These are phyloP conservation scores for Calonectria montana DNA, from an alignment of 2,329 filamentous ascomycete species.

Conservation along the genomic window DNA sequence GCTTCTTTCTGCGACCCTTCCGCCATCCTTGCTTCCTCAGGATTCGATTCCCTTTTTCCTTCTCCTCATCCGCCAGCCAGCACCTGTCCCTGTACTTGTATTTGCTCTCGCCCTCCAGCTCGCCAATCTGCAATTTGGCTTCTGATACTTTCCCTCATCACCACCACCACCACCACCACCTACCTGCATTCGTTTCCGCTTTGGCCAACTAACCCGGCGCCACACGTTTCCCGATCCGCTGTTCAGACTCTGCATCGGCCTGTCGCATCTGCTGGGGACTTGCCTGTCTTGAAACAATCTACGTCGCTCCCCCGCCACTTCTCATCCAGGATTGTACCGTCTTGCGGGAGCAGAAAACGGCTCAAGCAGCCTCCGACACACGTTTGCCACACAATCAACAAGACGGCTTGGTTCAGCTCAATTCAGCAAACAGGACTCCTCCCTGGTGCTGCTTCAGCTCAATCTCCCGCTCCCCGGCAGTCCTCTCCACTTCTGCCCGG, in stretches of 20 bases:
- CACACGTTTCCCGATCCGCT: background rate
- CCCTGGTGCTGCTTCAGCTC: background rate
- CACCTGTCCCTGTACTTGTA: background rate
- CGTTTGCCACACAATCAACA: background rate
- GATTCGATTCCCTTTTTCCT: background rate
- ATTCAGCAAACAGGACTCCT: too few species aligned
- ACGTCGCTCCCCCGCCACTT: background rate
- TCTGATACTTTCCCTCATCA: background rate
- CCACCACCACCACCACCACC: too few species aligned
- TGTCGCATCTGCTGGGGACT: background rate
- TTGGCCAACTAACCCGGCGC: background rate
- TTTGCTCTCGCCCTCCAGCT: background rate
- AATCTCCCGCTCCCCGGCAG: background rate
- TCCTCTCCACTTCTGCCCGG: conserved; percentile 16
- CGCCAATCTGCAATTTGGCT: background rate
- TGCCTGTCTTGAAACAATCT: background rate
- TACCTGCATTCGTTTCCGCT: background rate
- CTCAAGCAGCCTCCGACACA: background rate
- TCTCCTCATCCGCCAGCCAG: background rate
- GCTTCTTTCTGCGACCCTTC: conserved; percentile 3
- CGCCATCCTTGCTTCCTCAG: conserved; percentile 3
- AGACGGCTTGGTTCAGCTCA: background rate
- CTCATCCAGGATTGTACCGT: background rate
- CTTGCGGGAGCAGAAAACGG: background rate
- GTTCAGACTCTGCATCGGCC: background rate